Evolutionary conservation across 345 rosid genomes (phyloP).

Genomic region (Eutrema heterophyllum): DNA sequence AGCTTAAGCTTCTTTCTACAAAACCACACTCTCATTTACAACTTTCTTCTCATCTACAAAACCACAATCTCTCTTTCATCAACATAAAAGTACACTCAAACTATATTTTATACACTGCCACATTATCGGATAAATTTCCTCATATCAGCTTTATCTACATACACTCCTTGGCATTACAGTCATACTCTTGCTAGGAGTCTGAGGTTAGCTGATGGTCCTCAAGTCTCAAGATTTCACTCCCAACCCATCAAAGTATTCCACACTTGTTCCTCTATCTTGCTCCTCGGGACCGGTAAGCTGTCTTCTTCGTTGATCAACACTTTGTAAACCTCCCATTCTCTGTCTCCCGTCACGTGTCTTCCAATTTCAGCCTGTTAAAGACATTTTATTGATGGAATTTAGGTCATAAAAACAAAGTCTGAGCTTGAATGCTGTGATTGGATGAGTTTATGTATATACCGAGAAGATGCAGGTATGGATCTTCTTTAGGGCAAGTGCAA

Average conservation of each 20-base stretch:
- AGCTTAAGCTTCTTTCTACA: not conserved
- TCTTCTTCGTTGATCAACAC: slow-evolving; percentile 79
- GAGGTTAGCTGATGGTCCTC: slow-evolving; percentile 16
- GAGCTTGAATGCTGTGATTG: not conserved
- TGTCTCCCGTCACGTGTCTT: slow-evolving; percentile 62
- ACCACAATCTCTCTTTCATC: slow-evolving; percentile 2
- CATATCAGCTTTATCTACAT: not conserved
- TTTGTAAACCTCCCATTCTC: slow-evolving; percentile 94
- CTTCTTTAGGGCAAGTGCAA: slow-evolving; percentile 78
- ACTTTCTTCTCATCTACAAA: slow-evolving; percentile 14
- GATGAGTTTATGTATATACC: slow-evolving; percentile 38
- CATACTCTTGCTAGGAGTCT: slow-evolving; percentile 3
- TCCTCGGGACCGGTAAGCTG: slow-evolving; percentile 37
- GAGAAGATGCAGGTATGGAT: slow-evolving; percentile 74
- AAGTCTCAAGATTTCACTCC: slow-evolving; percentile 36
- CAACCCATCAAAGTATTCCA: slow-evolving; percentile 94
- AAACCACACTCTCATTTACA: too few species aligned
- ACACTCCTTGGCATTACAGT: slow-evolving; percentile 15
- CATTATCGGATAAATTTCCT: not conserved
- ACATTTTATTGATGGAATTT: not conserved
- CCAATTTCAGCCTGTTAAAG: slow-evolving; percentile 70
- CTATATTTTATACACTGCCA: slow-evolving; percentile 4
- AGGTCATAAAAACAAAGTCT: not conserved
- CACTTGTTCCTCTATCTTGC: slow-evolving; percentile 67
- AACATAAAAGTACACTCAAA: slow-evolving; percentile 10